phyloP scores from a whole-genome alignment of 2,329 filamentous ascomycete genomes.

The Apiospora arundinis region DNA sequence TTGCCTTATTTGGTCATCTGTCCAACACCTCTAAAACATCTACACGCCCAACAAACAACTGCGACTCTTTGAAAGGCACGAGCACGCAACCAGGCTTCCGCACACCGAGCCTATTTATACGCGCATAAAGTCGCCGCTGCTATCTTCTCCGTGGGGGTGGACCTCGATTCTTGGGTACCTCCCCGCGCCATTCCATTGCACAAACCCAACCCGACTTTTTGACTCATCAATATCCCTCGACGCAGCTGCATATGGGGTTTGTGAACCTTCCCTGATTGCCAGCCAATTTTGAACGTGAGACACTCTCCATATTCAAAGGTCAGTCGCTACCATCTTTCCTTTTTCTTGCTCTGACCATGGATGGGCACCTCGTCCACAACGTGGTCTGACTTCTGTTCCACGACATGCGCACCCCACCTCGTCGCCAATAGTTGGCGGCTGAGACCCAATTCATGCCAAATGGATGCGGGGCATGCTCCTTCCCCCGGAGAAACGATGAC shows the following conservation, averaged over 20 bases:
- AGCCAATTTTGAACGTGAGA: conserved; percentile 10
- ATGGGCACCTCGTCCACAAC: conserved; percentile 21
- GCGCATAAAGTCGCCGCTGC: conserved; percentile 14
- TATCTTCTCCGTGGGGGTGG: conserved; percentile 16
- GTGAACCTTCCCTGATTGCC: conserved; percentile 1
- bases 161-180: conserved; percentile 19
- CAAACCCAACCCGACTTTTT: conserved; percentile 11
- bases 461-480: conserved; percentile 9
- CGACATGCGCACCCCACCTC: conserved; percentile 18
- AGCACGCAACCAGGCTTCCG: neutral
- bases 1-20: conserved; percentile 13
- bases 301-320: neutral
- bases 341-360: conserved; percentile 22
- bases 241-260: neutral
- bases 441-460: conserved; percentile 13
- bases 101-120: neutral
- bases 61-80: neutral
- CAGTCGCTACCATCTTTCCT: conserved; percentile 24
- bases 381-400: conserved; percentile 19
- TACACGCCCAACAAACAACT: conserved; percentile 13
- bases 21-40: conserved; percentile 17
- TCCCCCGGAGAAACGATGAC: conserved; percentile 1
- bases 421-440: conserved; percentile 10
- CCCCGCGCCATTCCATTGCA: conserved; percentile 17
- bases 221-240: conserved; percentile 15